Percentiles rank a stretch among this genome's conserved stretches.
phyloP scores from a whole-genome alignment of 352 stramenopile species.

The Thalassiosira mediterranea region DNA sequence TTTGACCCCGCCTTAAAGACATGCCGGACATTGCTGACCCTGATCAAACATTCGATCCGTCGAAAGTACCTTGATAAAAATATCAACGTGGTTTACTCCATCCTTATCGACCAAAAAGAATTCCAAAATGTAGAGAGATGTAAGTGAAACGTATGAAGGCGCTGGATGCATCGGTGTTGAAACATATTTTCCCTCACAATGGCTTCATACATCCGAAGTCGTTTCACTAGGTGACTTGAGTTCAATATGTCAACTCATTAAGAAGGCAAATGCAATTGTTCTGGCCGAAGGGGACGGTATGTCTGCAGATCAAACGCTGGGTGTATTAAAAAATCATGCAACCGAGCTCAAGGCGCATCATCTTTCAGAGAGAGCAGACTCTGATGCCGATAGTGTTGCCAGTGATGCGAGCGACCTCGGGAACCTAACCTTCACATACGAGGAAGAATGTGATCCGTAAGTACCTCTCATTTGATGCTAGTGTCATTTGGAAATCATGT shows the following conservation, averaged over 20 bases:
- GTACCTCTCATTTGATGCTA: conserved; percentile 16
- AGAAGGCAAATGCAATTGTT: conserved; percentile 63
- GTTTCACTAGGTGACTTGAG: conserved; percentile 36
- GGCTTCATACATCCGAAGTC: conserved; percentile 8
- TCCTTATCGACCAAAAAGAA: conserved; percentile 76
- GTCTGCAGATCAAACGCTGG: conserved; percentile 63
- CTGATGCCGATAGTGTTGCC: conserved; percentile 33
- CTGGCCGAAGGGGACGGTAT: conserved; percentile 49
- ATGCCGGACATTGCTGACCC: conserved; percentile 61
- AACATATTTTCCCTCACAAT: neutral
- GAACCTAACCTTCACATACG: conserved; percentile 80
- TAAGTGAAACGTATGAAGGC: conserved; percentile 23
- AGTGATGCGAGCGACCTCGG: conserved; percentile 53
- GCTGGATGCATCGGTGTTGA: too few relatives aligned
- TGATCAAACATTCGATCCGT: conserved; percentile 72
- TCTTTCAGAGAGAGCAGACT: conserved; percentile 1
- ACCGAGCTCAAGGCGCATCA: conserved; percentile 45
- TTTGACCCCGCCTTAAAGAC: conserved; percentile 14
- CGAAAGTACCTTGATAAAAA: conserved; percentile 71
- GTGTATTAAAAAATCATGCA: conserved; percentile 52
- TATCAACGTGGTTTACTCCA: conserved; percentile 74
- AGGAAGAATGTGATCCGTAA: conserved; percentile 82
- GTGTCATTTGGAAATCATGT: neutral
- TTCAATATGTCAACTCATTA: conserved; percentile 49
- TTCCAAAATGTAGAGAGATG: conserved; percentile 54